A percentile compares a stretch with the other conserved stretches of the same genome.
These are phyloP conservation scores for Arthrobotrys sphaeroides DNA, from an alignment of 2,329 filamentous ascomycete genomes.

Conservation along the genomic window DNA sequence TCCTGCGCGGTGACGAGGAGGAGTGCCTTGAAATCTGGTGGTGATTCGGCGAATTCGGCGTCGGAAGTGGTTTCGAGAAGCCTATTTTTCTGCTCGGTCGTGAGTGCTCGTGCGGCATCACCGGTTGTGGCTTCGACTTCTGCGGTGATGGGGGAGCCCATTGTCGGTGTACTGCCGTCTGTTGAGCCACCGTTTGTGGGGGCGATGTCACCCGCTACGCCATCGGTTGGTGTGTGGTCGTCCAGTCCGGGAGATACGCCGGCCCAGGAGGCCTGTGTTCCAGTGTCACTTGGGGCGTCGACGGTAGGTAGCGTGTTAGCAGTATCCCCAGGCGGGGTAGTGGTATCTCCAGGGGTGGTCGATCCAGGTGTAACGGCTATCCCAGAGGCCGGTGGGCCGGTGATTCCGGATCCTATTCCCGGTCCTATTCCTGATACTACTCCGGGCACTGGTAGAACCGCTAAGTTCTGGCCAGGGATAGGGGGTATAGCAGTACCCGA, in stretches of 20 bases:
- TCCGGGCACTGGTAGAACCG: not conserved
- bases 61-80: constrained; percentile 2
- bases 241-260: not conserved
- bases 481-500: not conserved
- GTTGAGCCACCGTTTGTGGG: no score
- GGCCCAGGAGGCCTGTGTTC: not conserved
- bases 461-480: not conserved
- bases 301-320: not conserved
- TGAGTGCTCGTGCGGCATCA: not conserved
- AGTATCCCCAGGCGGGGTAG: not conserved
- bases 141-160: not conserved
- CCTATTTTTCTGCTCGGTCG: not conserved
- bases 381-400: no score
- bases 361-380: no score
- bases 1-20: constrained; percentile 23
- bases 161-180: no score
- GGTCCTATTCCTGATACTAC: no score
- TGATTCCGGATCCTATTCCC: no score
- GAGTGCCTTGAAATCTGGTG: not conserved
- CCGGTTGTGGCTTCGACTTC: not conserved
- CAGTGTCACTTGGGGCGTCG: not conserved
- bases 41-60: not conserved
- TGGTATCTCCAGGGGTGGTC: not conserved
- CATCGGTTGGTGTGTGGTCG: not conserved
- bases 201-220: no score